These are phyloP conservation scores for Parsonsia alboflavescens DNA, from an alignment of 257 asterid species.

Conservation along the genomic window DNA sequence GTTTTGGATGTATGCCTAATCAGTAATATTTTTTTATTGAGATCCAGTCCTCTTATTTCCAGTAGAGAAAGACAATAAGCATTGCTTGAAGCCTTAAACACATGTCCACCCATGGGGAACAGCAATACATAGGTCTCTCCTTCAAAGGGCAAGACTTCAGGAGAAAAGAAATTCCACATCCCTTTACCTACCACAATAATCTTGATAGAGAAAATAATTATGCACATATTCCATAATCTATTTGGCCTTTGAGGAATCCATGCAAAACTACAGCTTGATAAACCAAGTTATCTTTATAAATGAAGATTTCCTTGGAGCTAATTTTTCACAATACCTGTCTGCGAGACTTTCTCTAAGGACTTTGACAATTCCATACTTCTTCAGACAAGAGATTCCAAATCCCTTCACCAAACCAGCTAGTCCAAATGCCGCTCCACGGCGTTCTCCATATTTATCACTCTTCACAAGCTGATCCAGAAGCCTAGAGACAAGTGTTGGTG, in stretches of 20 bases:
- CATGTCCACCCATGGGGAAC: background rate
- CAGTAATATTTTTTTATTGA: background rate
- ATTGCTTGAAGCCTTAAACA: background rate
- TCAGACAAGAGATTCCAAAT: conserved; percentile 71
- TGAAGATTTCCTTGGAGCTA: background rate
- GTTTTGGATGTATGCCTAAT: background rate
- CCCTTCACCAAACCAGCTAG: conserved; percentile 95
- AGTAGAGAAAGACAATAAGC: background rate
- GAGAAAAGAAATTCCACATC: background rate
- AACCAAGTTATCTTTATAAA: background rate
- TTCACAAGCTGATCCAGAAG: conserved; percentile 83
- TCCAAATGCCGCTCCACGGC: conserved; percentile 99
- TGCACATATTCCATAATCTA: background rate
- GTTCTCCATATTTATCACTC: conserved; percentile 97
- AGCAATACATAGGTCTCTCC: background rate
- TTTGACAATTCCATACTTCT: conserved; percentile 66
- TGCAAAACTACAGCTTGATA: background rate
- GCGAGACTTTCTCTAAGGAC: conserved; percentile 68
- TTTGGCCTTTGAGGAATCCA: background rate
- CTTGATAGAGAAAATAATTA: background rate
- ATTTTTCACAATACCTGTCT: conserved; percentile 52
- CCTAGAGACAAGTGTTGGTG: conserved; percentile 69
- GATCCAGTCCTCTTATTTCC: too few relatives aligned
- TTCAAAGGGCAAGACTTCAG: background rate
- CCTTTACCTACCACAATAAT: background rate